Conservation (phyloP, 2,329 filamentous ascomycete genomes). For the Claviceps paspali region DNA sequence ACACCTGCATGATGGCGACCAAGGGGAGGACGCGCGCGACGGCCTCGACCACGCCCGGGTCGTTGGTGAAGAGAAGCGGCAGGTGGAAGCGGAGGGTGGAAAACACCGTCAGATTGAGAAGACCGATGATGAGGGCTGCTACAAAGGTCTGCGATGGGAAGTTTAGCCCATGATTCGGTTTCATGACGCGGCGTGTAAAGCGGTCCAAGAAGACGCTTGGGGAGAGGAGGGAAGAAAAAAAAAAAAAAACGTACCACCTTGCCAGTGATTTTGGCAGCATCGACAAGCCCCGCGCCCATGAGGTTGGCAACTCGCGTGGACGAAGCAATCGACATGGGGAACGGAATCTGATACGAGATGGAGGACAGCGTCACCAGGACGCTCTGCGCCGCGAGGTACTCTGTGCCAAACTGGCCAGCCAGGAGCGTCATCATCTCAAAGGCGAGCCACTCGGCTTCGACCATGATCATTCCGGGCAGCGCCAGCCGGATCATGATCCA, state of each 20-base stretch:
- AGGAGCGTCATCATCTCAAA: constrained; percentile 86
- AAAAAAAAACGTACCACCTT: constrained; percentile 43
- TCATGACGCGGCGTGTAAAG: too few species aligned
- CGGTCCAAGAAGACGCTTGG: too few species aligned
- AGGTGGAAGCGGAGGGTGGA: constrained; percentile 55
- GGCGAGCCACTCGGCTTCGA: constrained; percentile 82
- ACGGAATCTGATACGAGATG: constrained; percentile 81
- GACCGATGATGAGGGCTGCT: constrained; percentile 53
- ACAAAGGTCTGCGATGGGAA: constrained; percentile 32
- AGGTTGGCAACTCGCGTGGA: constrained; percentile 84
- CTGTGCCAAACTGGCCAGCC: constrained; percentile 63
- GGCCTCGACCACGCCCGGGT: constrained; percentile 51
- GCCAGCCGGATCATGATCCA: constrained; percentile 71
- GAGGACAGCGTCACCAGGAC: constrained; percentile 65
- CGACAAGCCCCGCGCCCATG: constrained; percentile 71
- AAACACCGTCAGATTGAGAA: constrained; percentile 63
- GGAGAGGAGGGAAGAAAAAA: constrained; percentile 3
- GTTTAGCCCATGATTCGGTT: too few species aligned
- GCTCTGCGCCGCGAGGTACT: constrained; percentile 74
- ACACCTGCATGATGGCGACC: constrained; percentile 77
- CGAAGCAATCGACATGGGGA: constrained; percentile 76
- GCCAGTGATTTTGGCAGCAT: constrained; percentile 67
- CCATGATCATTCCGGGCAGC: constrained; percentile 81
- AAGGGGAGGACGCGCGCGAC: constrained; percentile 61
- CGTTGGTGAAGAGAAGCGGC: constrained; percentile 63